These are phyloP conservation scores for Metschnikowia corniflorae DNA, from an alignment of 805 yeast genomes.

Conservation along the genomic window DNA sequence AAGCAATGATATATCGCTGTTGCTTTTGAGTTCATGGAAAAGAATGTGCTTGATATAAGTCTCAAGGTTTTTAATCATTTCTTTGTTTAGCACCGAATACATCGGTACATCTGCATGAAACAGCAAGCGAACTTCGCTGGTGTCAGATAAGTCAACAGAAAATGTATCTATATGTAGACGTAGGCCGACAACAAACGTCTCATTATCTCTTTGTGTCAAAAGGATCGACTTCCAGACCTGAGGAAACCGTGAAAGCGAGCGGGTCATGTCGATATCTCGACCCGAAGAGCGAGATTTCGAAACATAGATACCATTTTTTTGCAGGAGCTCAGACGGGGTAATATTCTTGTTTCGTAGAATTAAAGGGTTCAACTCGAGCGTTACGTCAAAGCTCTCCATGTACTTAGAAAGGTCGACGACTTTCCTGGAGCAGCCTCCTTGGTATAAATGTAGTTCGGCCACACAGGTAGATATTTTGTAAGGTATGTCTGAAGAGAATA, in stretches of 20 bases:
- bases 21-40: conserved; percentile 13
- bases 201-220: conserved; percentile 17
- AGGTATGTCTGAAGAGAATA: conserved; percentile 36
- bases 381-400: conserved; percentile 23
- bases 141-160: conserved; percentile 17
- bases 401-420: conserved; percentile 16
- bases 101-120: conserved; percentile 32
- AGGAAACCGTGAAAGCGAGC: conserved; percentile 7
- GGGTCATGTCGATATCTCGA: conserved; percentile 1
- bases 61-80: conserved; percentile 26
- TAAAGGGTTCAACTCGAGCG: conserved; percentile 35
- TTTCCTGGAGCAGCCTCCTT: conserved; percentile 13
- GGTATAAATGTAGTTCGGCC: conserved; percentile 13
- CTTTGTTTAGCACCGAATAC: conserved; percentile 27
- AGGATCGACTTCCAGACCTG: conserved; percentile 16
- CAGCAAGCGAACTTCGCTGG: conserved; percentile 17
- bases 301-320: conserved; percentile 31
- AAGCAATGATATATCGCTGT: conserved; percentile 12
- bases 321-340: conserved; percentile 32
- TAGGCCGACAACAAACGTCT: conserved; percentile 33
- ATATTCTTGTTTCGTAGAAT: conserved; percentile 27
- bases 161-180: conserved; percentile 24
- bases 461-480: conserved; percentile 20
- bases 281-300: conserved; percentile 21
- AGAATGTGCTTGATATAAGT: conserved; percentile 24